Percentiles rank a stretch among this genome's conserved stretches.
phyloP scores from a whole-genome alignment of 2,329 filamentous ascomycete species.

The Bertia moriformis region DNA sequence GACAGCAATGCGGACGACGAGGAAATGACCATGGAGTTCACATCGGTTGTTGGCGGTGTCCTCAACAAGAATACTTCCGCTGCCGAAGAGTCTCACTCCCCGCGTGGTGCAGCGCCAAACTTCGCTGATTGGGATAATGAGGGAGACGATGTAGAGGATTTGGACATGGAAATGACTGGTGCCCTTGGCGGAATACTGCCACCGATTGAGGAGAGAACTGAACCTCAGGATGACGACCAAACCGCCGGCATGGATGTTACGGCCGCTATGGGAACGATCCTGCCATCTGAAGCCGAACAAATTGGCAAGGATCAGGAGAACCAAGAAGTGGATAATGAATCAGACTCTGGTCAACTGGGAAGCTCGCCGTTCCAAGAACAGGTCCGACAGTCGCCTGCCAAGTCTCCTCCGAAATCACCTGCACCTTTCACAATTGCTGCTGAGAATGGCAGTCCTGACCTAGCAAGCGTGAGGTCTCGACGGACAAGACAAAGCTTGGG shows the following conservation, averaged over 20 bases:
- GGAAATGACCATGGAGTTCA: constrained; percentile 30
- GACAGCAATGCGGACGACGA: constrained; percentile 20
- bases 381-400: not conserved
- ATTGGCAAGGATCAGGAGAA: not conserved
- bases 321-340: not conserved
- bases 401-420: not conserved
- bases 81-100: not conserved
- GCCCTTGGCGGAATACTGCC: not conserved
- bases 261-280: not conserved
- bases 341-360: not conserved
- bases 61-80: constrained; percentile 10
- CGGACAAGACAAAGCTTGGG: not conserved
- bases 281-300: not conserved
- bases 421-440: not conserved
- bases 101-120: too few species aligned
- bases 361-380: not conserved
- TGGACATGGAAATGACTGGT: not conserved
- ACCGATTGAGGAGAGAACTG: not conserved
- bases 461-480: not conserved
- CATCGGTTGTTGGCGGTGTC: constrained; percentile 24
- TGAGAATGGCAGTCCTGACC: not conserved
- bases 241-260: not conserved
- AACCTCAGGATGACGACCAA: not conserved
- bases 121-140: not conserved
- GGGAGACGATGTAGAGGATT: not conserved